These are phyloP conservation scores for Vaccinium myrtillus DNA, from an alignment of 148 eudicot species.

Conservation along the genomic window DNA sequence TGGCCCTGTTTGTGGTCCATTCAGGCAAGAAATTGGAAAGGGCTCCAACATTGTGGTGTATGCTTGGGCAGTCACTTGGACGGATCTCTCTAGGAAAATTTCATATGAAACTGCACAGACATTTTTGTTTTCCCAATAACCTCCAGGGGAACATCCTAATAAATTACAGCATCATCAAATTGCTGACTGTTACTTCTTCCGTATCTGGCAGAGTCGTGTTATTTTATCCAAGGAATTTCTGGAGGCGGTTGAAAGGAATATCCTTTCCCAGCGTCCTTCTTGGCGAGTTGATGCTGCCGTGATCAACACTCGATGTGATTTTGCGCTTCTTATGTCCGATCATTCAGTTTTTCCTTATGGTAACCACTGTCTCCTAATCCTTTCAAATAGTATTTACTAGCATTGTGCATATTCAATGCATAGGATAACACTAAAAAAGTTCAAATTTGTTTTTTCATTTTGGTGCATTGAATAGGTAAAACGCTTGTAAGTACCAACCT, in stretches of 20 bases:
- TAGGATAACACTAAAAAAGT: not conserved
- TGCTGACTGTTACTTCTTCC: not conserved
- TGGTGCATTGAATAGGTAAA: too few relatives aligned
- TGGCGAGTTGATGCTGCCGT: slow-evolving; percentile 80
- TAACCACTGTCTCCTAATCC: slow-evolving; percentile 27
- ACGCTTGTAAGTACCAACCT: not conserved
- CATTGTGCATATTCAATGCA: not conserved
- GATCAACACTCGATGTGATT: slow-evolving; percentile 53
- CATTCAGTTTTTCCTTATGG: slow-evolving; percentile 79
- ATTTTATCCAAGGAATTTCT: slow-evolving; percentile 66
- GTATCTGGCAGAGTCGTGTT: slow-evolving; percentile 49
- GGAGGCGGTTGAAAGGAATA: slow-evolving; percentile 64
- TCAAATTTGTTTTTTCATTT: too few relatives aligned
- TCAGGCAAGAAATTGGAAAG: not conserved
- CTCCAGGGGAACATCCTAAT: too few relatives aligned
- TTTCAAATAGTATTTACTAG: not conserved
- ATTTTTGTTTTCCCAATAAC: not conserved
- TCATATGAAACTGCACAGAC: not conserved
- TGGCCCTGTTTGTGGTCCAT: not conserved
- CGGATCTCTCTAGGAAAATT: not conserved
- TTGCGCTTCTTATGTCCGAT: slow-evolving; percentile 84
- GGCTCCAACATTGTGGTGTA: not conserved
- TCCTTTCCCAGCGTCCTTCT: slow-evolving; percentile 66
- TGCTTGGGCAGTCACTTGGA: not conserved
- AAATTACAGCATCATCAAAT: not conserved